Conservation (phyloP, 208 protist species). For the Trypanosomatidae sp. region DNA sequence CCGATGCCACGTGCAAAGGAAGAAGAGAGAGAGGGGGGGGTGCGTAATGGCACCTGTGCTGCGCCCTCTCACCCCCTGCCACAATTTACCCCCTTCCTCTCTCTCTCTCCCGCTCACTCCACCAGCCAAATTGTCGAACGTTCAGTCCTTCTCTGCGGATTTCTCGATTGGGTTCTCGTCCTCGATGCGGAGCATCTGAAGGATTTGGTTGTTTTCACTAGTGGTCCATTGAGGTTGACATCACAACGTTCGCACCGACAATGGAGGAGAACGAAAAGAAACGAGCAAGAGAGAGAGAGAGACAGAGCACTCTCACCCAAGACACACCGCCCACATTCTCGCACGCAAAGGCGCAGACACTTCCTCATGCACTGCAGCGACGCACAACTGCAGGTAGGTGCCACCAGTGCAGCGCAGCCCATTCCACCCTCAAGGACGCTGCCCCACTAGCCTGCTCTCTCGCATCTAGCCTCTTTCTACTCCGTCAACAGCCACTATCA, state of each 20-base stretch:
- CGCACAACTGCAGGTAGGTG: neutral
- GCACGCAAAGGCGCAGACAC: neutral
- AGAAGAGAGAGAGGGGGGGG: neutral
- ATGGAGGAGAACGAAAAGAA: neutral
- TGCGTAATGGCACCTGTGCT: neutral
- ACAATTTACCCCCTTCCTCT: neutral
- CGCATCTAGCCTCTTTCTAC: conserved; percentile 5
- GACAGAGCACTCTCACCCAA: neutral
- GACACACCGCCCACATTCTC: neutral
- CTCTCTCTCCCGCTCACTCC: neutral
- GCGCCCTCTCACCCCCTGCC: neutral
- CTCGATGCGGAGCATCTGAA: conserved; percentile 2
- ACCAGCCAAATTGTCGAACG: neutral
- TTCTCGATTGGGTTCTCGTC: conserved; percentile 12
- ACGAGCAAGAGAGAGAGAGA: neutral
- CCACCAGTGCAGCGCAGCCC: neutral
- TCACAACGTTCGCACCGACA: conserved; percentile 7
- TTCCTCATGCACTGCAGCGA: neutral
- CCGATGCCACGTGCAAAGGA: neutral
- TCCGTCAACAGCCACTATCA: conserved; percentile 14
- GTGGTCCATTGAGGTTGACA: conserved; percentile 6
- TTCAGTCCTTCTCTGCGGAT: conserved; percentile 27
- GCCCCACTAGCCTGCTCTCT: neutral
- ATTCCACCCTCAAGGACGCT: neutral
- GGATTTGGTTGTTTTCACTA: neutral